Conservation (phyloP, 164 flowering plant genomes). For the Protea cynaroides region DNA sequence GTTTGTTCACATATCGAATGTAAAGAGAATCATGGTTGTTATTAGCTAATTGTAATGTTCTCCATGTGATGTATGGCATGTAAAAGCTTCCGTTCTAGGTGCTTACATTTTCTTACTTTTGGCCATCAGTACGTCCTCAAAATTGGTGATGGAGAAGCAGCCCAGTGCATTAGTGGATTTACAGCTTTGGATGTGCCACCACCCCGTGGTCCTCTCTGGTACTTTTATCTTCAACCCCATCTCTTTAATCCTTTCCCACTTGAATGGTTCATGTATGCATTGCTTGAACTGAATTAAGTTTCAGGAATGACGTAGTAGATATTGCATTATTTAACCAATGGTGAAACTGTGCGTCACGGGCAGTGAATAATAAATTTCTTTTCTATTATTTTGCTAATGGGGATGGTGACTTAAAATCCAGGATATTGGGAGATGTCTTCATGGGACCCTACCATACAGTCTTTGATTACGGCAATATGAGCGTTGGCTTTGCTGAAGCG, state of each 20-base stretch:
- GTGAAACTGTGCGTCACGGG: too few species aligned
- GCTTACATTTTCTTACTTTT: too few species aligned
- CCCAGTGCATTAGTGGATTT: slow-evolving; percentile 79
- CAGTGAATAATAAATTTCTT: too few species aligned
- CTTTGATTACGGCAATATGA: slow-evolving; percentile 37
- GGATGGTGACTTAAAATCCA: slow-evolving; percentile 11
- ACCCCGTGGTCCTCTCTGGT: slow-evolving; percentile 75
- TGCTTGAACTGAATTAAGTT: too few species aligned
- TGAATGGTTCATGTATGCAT: too few species aligned
- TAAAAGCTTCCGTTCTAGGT: too few species aligned
- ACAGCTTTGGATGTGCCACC: slow-evolving; percentile 63
- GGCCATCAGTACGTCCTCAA: slow-evolving; percentile 56
- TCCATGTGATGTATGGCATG: too few species aligned
- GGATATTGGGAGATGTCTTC: slow-evolving; percentile 58
- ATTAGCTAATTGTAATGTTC: too few species aligned
- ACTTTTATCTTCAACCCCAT: slow-evolving; percentile 4
- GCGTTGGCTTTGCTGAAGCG: slow-evolving; percentile 51
- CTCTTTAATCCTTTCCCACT: neutral
- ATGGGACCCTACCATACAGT: slow-evolving; percentile 49
- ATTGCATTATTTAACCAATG: too few species aligned
- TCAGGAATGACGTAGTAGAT: too few species aligned
- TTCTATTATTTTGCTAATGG: neutral
- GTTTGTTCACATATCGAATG: too few species aligned
- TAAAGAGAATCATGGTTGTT: too few species aligned
- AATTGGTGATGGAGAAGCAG: slow-evolving; percentile 51